Conservation (phyloP, 1,284 basidiomycete species). For the Ustilago cynodontis region DNA sequence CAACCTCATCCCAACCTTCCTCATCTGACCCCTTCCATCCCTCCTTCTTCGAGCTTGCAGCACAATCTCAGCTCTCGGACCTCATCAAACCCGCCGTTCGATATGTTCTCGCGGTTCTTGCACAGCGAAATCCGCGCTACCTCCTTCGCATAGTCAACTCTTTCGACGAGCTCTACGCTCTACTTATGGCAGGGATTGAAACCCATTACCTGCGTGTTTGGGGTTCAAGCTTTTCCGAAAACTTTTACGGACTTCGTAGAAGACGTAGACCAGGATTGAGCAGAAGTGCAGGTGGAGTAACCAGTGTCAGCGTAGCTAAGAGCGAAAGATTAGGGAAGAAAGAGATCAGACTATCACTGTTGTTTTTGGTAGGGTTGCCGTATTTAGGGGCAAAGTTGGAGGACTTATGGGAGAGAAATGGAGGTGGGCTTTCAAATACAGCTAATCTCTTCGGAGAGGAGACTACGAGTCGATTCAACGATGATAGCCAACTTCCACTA, state of each 20-base stretch:
- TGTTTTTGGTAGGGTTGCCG: conserved; percentile 82
- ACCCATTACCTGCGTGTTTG: conserved; percentile 86
- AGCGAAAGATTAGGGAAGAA: conserved; percentile 46
- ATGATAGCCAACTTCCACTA: not conserved
- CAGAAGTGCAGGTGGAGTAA: conserved; percentile 15
- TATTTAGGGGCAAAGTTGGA: conserved; percentile 89
- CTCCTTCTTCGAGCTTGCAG: conserved; percentile 93
- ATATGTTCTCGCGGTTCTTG: conserved; percentile 91
- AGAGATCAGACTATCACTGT: conserved; percentile 43
- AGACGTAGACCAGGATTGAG: conserved; percentile 76
- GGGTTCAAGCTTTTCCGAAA: conserved; percentile 86
- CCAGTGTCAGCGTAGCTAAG: conserved; percentile 16
- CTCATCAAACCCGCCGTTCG: conserved; percentile 94
- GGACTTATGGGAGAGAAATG: conserved; percentile 89
- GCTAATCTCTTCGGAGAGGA: conserved; percentile 74
- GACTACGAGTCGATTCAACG: not conserved
- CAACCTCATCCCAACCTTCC: conserved; percentile 49
- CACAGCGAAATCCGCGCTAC: conserved; percentile 93
- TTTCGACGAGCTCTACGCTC: conserved; percentile 95
- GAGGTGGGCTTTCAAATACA: conserved; percentile 78
- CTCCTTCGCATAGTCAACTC: conserved; percentile 89
- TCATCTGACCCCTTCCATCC: conserved; percentile 75
- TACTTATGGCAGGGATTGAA: conserved; percentile 89
- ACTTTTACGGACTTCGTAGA: conserved; percentile 90
- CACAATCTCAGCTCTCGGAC: conserved; percentile 92